A percentile compares a stretch with the other conserved stretches of the same genome.
These are phyloP conservation scores for Trichodelitschia bisporula DNA, from an alignment of 495 filamentous ascomycete species.

Conservation along the genomic window DNA sequence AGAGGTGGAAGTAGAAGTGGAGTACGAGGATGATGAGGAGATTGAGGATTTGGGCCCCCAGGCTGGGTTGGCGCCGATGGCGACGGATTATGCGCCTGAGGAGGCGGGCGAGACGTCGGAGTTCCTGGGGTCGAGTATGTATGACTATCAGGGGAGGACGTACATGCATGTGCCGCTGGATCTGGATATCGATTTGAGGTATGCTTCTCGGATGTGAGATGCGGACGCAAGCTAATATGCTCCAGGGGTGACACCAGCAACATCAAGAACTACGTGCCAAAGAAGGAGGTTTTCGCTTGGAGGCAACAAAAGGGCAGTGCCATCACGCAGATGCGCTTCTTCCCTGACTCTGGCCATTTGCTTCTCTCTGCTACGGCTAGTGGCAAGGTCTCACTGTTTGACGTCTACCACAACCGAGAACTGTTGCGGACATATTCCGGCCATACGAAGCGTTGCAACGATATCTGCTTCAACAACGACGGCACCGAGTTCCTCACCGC, in stretches of 20 bases:
- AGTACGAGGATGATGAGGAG: conserved; percentile 60
- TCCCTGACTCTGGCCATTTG: conserved; percentile 67
- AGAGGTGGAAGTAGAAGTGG: conserved; percentile 30
- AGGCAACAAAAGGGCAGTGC: conserved; percentile 53
- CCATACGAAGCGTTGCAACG: conserved; percentile 73
- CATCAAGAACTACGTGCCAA: conserved; percentile 72
- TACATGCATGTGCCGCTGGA: conserved; percentile 96
- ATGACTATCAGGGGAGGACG: conserved; percentile 80
- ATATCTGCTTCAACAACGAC: conserved; percentile 59
- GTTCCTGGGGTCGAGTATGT: conserved; percentile 60
- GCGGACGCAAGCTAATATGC: too few species aligned
- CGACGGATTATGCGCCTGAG: conserved; percentile 36
- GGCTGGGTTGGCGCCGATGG: conserved; percentile 27
- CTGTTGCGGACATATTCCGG: conserved; percentile 74
- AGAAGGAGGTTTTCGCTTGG: conserved; percentile 81
- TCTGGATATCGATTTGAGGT: conserved; percentile 68
- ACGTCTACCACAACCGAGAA: conserved; percentile 72
- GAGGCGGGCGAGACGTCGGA: conserved; percentile 21
- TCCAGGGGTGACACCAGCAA: conserved; percentile 56
- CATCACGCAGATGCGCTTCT: conserved; percentile 69
- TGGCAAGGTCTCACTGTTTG: conserved; percentile 79
- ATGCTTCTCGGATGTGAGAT: too few species aligned
- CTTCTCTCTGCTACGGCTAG: conserved; percentile 71
- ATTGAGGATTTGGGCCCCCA: conserved; percentile 24
- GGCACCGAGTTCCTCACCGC: conserved; percentile 83